A percentile compares a stretch with the other conserved stretches of the same genome.
These are phyloP conservation scores for Fusarium humuli DNA, from an alignment of 2,329 filamentous ascomycete genomes.

Conservation along the genomic window DNA sequence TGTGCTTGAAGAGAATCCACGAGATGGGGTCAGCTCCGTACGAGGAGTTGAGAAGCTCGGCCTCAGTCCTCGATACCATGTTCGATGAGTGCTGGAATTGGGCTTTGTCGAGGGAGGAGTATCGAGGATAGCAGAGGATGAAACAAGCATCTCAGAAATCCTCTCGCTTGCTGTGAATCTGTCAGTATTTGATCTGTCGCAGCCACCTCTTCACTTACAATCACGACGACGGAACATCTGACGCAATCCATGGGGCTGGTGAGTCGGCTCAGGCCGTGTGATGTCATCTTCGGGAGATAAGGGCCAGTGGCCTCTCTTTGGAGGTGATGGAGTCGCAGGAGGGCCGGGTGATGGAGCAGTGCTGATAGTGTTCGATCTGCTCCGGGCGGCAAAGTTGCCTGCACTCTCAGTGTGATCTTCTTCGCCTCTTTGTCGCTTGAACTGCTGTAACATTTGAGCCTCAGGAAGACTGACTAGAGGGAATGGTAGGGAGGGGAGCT, in stretches of 20 bases:
- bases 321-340: conserved; percentile 46
- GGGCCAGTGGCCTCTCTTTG: conserved; percentile 20
- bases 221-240: conserved; percentile 23
- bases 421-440: conserved; percentile 51
- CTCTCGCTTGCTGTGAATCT: conserved; percentile 34
- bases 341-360: conserved; percentile 45
- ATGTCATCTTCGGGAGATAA: conserved; percentile 3
- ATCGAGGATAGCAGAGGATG: conserved; percentile 44
- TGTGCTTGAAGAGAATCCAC: conserved; percentile 43
- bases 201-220: conserved; percentile 30
- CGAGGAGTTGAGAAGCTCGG: conserved; percentile 16
- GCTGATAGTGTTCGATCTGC: conserved; percentile 49
- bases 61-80: conserved; percentile 26
- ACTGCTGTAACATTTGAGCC: conserved; percentile 51
- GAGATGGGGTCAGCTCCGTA: conserved; percentile 33
- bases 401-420: conserved; percentile 53
- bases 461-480: conserved; percentile 54
- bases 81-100: conserved; percentile 10
- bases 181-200: background rate
- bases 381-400: conserved; percentile 42
- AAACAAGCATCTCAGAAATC: conserved; percentile 40
- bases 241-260: conserved; percentile 20
- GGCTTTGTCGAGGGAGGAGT: conserved; percentile 27
- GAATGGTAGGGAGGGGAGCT: conserved; percentile 50
- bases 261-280: conserved; percentile 30